Percentiles rank a stretch among this genome's conserved stretches.
phyloP scores from a whole-genome alignment of 805 yeast species.

The Saccharomycopsis sp. region DNA sequence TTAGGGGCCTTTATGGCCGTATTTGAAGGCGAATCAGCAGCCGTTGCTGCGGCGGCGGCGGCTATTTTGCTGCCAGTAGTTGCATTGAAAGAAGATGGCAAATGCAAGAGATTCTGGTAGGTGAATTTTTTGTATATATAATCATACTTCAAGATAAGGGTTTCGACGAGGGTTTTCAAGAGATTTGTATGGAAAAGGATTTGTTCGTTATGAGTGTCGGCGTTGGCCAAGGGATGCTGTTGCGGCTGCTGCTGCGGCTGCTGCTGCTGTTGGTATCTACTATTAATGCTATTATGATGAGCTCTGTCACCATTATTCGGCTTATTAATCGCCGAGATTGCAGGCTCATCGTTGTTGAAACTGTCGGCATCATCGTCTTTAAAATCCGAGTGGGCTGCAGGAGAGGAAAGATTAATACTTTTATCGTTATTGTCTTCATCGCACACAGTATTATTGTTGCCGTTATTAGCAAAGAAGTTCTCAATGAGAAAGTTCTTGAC shows the following conservation, averaged over 20 bases:
- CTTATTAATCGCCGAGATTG: not conserved
- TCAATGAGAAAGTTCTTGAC: not conserved
- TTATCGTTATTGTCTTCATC: not conserved
- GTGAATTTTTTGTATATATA: slow-evolving; percentile 10
- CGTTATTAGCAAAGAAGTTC: not conserved
- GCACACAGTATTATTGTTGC: not conserved
- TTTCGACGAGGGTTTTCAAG: slow-evolving; percentile 10
- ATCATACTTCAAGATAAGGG: slow-evolving; percentile 15
- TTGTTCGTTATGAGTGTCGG: not conserved
- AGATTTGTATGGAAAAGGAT: slow-evolving; percentile 14
- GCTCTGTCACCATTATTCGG: not conserved
- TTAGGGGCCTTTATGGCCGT: not conserved
- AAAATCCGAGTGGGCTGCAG: not conserved
- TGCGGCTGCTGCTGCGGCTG: not conserved
- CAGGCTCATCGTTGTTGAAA: not conserved
- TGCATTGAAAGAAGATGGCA: slow-evolving; percentile 1
- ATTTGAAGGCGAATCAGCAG: not conserved
- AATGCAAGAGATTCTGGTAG: not conserved
- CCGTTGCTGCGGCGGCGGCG: not conserved
- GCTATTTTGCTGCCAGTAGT: not conserved
- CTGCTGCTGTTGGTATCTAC: not conserved
- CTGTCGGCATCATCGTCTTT: not conserved
- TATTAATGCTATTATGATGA: not conserved
- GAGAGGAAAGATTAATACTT: not conserved
- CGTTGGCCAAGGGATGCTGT: too few species aligned